Base-by-base conservation (phyloP, 1,284 basidiomycete species). In the Marasmius tenuissimus region DNA sequence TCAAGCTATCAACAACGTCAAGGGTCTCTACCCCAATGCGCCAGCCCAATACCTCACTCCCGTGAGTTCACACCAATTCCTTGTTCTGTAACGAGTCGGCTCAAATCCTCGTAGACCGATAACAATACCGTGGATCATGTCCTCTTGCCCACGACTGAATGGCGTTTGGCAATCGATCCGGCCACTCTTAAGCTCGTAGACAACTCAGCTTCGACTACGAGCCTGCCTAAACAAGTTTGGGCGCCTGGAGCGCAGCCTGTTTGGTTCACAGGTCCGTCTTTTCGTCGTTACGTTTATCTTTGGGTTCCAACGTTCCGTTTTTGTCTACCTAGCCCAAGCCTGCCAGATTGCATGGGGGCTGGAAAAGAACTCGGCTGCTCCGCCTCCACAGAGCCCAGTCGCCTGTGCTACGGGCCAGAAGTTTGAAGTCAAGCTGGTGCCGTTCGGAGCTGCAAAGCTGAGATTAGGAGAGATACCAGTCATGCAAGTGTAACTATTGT, bases 391-490 rank as follows among this genome's bases (percentile, higher is more conserved):
- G 37, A 75, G 74, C 57, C 76, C 77, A 0, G 73, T 71, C 50
- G 53, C 61, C 1, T 78, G 76, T 56, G 51, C 69, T 12, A 47
- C 45, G 20, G 72, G 72, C 5, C 62, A 72, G 2, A 59, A 67
- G 10, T 73, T 75, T 58, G 63, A 72, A 45, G 76, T 73, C 38
- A 77, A 72, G 40, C 65, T 77, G 18, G 73, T 76, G 33, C 76
- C 76, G 8, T 78, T 77, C 62, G 76, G 68, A 38, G 73, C 72
- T 34, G 75, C 75, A 3, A 76, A 75, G 63, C 59, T 78, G 62
- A 67, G 76, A 8, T 65, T 78, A 48, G 76, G 76, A 20, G 76
- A 78, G 57, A 73, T 78, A 22, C 76, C 76, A 6, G 73, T 75
- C 7, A 75, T 77, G 72, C 35, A 51, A 34, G 38, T 57, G 18